phyloP scores from a whole-genome alignment of 2,329 filamentous ascomycete genomes.

The Aspergillus fructus region DNA sequence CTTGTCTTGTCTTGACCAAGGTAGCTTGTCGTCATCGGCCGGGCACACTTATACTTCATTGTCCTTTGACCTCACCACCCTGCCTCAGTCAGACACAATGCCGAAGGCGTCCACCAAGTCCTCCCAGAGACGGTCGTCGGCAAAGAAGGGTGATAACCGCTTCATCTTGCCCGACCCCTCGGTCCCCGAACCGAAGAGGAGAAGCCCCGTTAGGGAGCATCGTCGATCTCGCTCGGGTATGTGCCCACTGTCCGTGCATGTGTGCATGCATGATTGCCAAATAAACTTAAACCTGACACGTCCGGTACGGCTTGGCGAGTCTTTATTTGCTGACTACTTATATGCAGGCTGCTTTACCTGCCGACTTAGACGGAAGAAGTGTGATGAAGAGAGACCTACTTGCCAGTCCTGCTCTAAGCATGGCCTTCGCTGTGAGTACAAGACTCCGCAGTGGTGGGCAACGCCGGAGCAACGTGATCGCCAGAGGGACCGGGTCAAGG shows the following conservation, averaged over 20 bases:
- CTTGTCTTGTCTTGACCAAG: not conserved
- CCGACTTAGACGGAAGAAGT: constrained; percentile 66
- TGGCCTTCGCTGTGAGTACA: constrained; percentile 87
- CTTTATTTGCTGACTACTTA: not conserved
- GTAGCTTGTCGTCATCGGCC: not conserved
- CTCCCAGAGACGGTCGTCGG: not conserved
- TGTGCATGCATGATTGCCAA: not conserved
- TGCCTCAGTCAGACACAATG: not conserved
- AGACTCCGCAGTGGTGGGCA: constrained; percentile 93
- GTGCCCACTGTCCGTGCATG: not conserved
- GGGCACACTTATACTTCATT: not conserved
- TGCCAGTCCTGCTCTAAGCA: constrained; percentile 67
- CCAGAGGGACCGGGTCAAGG: constrained; percentile 93
- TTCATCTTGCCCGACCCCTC: not conserved
- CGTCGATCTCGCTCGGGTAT: constrained; percentile 13
- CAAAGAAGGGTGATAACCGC: not conserved
- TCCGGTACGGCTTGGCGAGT: not conserved
- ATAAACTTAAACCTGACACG: not conserved
- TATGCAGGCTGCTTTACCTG: constrained; percentile 64
- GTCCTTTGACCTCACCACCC: not conserved
- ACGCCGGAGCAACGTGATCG: constrained; percentile 79
- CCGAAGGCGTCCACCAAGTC: no score
- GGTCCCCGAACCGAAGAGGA: not conserved
- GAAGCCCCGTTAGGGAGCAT: not conserved
- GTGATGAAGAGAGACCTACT: constrained; percentile 61